phyloP scores from a whole-genome alignment of 2,329 filamentous ascomycete species.

The Cadophora malorum region DNA sequence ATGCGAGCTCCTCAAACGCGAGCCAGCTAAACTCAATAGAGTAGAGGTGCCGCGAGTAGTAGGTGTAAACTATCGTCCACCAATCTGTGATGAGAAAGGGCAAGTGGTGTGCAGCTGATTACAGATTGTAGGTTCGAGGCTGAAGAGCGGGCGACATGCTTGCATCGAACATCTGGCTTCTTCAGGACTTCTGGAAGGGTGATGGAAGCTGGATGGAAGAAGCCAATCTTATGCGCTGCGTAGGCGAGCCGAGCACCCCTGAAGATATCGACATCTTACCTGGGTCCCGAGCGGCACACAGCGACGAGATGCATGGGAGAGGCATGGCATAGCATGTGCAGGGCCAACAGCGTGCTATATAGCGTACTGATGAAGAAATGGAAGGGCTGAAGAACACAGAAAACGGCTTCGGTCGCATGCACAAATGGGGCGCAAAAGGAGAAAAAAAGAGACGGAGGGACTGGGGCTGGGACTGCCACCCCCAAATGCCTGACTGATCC shows the following conservation, averaged over 20 bases:
- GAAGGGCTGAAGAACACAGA: conserved; percentile 14
- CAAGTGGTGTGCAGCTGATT: neutral
- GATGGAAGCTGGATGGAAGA: conserved; percentile 31
- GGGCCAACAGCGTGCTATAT: neutral
- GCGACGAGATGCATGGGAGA: neutral
- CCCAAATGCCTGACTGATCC: conserved; percentile 12
- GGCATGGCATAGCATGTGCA: neutral
- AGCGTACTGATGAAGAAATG: conserved; percentile 17
- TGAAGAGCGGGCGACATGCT: too few species aligned
- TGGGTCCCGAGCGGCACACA: neutral
- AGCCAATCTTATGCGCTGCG: conserved; percentile 31
- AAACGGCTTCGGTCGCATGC: conserved; percentile 21
- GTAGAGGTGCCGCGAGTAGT: neutral
- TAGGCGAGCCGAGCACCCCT: conserved; percentile 22
- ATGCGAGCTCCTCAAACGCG: neutral
- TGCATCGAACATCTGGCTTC: neutral
- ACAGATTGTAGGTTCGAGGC: neutral
- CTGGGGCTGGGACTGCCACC: conserved; percentile 13
- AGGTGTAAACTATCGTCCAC: neutral
- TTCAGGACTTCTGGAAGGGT: neutral
- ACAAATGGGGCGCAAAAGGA: conserved; percentile 22
- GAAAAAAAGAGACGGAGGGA: conserved; percentile 11
- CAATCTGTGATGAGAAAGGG: neutral
- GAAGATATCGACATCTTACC: conserved; percentile 1
- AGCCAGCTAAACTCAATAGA: neutral